Conservation (phyloP, 257 asterid genomes). For the Nicotiana noctiflora region DNA sequence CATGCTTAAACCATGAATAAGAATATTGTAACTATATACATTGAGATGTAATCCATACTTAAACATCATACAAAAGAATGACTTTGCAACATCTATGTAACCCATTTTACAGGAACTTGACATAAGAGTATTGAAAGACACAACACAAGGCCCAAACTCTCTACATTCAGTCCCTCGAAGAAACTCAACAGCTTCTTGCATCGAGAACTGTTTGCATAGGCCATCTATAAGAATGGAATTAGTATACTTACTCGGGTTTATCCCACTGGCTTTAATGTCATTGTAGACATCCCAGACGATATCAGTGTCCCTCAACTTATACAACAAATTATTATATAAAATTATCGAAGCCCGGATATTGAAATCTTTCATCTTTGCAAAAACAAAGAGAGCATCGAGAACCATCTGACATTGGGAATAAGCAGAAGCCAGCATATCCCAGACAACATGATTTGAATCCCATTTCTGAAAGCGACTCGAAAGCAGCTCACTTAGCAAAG, state of each 20-base stretch:
- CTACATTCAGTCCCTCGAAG: slow-evolving; percentile 31
- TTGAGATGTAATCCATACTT: slow-evolving; percentile 67
- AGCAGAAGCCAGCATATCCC: slow-evolving; percentile 69
- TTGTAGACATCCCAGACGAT: slow-evolving; percentile 43
- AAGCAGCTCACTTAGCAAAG: slow-evolving; percentile 56
- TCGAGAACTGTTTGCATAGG: slow-evolving; percentile 53
- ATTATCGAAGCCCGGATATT: slow-evolving; percentile 45
- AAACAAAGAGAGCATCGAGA: slow-evolving; percentile 55
- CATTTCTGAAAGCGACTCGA: slow-evolving; percentile 34
- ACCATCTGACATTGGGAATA: slow-evolving; percentile 54
- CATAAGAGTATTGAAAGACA: slow-evolving; percentile 57
- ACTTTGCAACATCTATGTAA: slow-evolving; percentile 45
- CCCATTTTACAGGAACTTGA: slow-evolving; percentile 68
- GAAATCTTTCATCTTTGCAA: slow-evolving; percentile 59
- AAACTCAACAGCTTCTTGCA: slow-evolving; percentile 56
- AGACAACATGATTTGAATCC: slow-evolving; percentile 42
- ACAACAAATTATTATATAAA: slow-evolving; percentile 58
- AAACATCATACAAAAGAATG: slow-evolving; percentile 61
- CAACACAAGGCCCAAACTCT: slow-evolving; percentile 38
- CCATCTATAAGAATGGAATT: slow-evolving; percentile 60
- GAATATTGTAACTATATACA: slow-evolving; percentile 54
- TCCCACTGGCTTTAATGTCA: slow-evolving; percentile 40
- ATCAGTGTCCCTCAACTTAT: slow-evolving; percentile 51
- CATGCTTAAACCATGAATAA: slow-evolving; percentile 60
- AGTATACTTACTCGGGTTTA: slow-evolving; percentile 41